phyloP scores from a whole-genome alignment of 495 filamentous ascomycete species.

The Penicillium riverlandense region DNA sequence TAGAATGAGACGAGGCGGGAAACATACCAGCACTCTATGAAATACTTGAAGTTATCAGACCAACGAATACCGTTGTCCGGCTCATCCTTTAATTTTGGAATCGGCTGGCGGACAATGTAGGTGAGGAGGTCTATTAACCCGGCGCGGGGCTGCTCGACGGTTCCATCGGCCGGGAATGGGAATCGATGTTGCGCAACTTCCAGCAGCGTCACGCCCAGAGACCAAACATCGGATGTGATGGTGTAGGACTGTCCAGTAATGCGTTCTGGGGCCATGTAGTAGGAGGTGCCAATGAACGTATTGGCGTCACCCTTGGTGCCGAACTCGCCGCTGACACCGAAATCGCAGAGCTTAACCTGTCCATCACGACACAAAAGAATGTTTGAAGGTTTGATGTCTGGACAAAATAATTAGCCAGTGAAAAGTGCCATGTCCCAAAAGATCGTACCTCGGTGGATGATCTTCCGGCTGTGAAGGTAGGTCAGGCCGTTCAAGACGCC shows the following conservation, averaged over 20 bases:
- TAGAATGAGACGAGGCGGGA: neutral
- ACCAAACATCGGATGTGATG: constrained; percentile 98
- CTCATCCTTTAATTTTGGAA: constrained; percentile 94
- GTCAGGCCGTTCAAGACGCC: constrained; percentile 90
- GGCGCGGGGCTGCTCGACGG: constrained; percentile 80
- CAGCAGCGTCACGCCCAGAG: constrained; percentile 86
- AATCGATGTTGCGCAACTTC: constrained; percentile 98
- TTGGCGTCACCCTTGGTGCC: constrained; percentile 98
- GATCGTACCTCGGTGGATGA: constrained; percentile 75
- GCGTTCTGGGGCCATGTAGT: constrained; percentile 98
- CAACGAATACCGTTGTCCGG: constrained; percentile 72
- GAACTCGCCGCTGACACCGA: constrained; percentile 95
- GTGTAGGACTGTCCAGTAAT: constrained; percentile 97
- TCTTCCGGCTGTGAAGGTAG: constrained; percentile 93
- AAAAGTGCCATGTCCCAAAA: too few relatives aligned
- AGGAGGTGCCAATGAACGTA: constrained; percentile 97
- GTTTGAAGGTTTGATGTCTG: constrained; percentile 96
- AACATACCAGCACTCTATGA: constrained; percentile 97
- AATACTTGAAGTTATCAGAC: constrained; percentile 97
- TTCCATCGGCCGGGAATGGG: constrained; percentile 94
- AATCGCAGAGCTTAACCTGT: constrained; percentile 96
- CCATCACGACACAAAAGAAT: constrained; percentile 89
- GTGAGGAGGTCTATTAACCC: constrained; percentile 91
- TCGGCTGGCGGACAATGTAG: constrained; percentile 93
- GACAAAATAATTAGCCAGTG: neutral